Evolutionary conservation across 140 eudicot species (phyloP), one percentile per base, ranked within the genome.

Genomic region (Senecio squalidus): DNA sequence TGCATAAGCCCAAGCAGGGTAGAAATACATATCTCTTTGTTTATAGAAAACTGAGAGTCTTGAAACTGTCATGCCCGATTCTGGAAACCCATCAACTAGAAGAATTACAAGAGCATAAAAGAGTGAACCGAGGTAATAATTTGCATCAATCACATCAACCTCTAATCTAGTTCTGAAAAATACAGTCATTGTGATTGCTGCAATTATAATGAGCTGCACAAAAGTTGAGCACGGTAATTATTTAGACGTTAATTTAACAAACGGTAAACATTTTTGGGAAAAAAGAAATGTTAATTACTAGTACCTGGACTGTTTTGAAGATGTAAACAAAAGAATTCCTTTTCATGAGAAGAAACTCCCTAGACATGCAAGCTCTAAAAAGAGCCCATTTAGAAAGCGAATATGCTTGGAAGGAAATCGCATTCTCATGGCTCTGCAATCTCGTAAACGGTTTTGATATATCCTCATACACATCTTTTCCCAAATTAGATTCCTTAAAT

Each of bases 1-100:
- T 27, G 82, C 82, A 29, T 80, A 84, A 6, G 87, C 87, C 93
- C 93, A 84, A 46, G 93, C 87, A 28, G 93, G 93, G 62, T 80
- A 80, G 64, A 84, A 84, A 76, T 51, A 71, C 72, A 84, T 62
- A 46, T 84, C 93, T 64, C 87, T 77, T 44, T 84, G 93, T 57
- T 80, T 80, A 76, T 74, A 84, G 71, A 80, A 84, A 67, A 80
- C 81, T 21, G 87, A 66, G 63, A 84, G 84, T 57, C 84, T 71
- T 60, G 81, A 64, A 44, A 83, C 74, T 27, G 84, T 80, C 79
- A 83, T 66, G 7, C 79, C 58, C 52, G 64, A 28, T 67, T 84
- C 93, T 22, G 87, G 87, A 36, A 77, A 70, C 48, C 82, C 93
- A 33, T 80, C 93, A 57, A 80, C 76, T 30, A 84, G 69, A 74